Conservation (phyloP, 2,329 filamentous ascomycete species). For the Massarina eburnea region DNA sequence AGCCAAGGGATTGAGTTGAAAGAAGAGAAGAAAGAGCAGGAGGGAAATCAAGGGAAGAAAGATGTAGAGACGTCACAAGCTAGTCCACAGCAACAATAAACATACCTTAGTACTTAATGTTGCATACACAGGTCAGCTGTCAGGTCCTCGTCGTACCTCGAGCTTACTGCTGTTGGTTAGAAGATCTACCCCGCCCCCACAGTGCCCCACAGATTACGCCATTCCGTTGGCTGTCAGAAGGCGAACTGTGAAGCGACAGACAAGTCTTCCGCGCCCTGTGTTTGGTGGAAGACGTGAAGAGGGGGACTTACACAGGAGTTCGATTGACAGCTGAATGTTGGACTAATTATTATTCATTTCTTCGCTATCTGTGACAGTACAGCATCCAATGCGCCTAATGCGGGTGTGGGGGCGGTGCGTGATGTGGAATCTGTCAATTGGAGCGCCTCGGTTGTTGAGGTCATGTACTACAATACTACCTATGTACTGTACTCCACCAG, state of each 20-base stretch:
- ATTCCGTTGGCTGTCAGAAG: slow-evolving; percentile 14
- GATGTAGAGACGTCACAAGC: too few species aligned
- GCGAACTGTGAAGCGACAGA: neutral
- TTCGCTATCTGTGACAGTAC: neutral
- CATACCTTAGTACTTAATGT: too few species aligned
- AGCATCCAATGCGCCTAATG: neutral
- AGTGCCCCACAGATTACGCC: slow-evolving; percentile 29
- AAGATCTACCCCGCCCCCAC: slow-evolving; percentile 37
- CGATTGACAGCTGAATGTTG: too few species aligned
- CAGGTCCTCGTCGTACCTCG: neutral
- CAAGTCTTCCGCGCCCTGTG: too few species aligned
- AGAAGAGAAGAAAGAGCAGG: too few species aligned
- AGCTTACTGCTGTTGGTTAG: slow-evolving; percentile 11
- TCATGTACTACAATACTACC: too few species aligned
- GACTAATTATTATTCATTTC: neutral
- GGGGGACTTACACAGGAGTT: too few species aligned
- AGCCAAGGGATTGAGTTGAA: too few species aligned
- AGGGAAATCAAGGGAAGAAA: too few species aligned
- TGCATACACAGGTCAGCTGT: neutral
- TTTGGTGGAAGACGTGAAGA: too few species aligned
- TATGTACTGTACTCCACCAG: neutral
- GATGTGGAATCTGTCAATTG: neutral
- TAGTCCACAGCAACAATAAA: too few species aligned
- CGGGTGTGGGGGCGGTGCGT: neutral
- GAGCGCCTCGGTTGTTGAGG: neutral